A percentile compares a stretch with the other conserved stretches of the same genome.
phyloP scores from a whole-genome alignment of 169 alveolate species.

The Plasmodium relictum region DNA sequence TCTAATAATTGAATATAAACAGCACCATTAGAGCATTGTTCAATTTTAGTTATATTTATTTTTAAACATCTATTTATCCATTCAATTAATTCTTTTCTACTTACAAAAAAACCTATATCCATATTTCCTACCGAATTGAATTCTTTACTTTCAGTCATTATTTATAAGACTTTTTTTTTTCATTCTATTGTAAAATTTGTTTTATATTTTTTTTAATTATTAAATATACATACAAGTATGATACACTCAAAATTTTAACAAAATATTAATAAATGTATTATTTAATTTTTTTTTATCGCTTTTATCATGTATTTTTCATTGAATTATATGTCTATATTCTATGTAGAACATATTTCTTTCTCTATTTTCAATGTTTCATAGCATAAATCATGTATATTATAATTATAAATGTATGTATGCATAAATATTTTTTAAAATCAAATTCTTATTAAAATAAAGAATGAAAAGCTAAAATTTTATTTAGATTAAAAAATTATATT shows the following conservation, averaged over 20 bases:
- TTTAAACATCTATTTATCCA: conserved; percentile 92
- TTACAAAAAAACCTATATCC: conserved; percentile 93
- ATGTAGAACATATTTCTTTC: too few relatives aligned
- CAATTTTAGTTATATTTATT: conserved; percentile 93
- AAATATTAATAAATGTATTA: too few relatives aligned
- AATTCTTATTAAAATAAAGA: too few relatives aligned
- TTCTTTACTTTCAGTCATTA: conserved; percentile 34
- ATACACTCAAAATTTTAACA: background rate
- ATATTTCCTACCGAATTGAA: conserved; percentile 84
- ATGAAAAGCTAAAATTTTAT: too few relatives aligned
- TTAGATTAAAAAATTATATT: too few relatives aligned
- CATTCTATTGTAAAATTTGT: background rate
- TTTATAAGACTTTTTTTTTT: background rate
- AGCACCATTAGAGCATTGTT: conserved; percentile 97
- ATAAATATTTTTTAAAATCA: too few relatives aligned
- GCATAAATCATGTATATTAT: too few relatives aligned
- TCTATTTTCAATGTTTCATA: too few relatives aligned
- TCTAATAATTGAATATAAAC: conserved; percentile 95
- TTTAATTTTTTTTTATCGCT: too few relatives aligned
- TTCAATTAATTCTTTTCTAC: conserved; percentile 92
- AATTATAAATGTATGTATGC: too few relatives aligned
- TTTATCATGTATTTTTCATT: too few relatives aligned
- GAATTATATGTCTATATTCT: too few relatives aligned
- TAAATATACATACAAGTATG: background rate
- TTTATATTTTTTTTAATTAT: background rate